Evolutionary conservation across 2,329 filamentous ascomycete species (phyloP).

Genomic region (Aspergillus eucalypticola): DNA sequence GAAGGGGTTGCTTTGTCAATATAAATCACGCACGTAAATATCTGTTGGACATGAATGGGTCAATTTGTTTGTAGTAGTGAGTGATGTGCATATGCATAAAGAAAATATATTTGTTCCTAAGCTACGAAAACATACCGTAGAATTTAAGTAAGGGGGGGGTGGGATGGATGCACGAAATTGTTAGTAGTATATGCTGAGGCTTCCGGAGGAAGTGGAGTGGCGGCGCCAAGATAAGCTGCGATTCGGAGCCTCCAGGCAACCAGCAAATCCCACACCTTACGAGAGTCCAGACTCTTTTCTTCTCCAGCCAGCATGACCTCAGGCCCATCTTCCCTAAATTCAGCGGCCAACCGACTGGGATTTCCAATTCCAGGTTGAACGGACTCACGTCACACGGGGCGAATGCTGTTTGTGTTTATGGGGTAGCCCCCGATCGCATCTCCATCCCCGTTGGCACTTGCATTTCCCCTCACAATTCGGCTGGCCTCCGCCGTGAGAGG

Average conservation of each 20-base stretch:
- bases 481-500: constrained; percentile 16
- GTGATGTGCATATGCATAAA: no score
- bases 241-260: neutral
- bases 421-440: neutral
- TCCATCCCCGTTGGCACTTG: neutral
- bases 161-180: neutral
- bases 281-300: neutral
- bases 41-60: neutral
- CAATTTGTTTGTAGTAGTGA: neutral
- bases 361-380: neutral
- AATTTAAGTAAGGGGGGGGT: no score
- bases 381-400: neutral
- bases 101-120: no score
- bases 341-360: neutral
- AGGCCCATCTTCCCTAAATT: neutral
- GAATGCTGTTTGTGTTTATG: neutral
- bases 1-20: no score
- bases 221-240: neutral
- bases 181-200: neutral
- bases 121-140: no score
- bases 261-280: neutral
- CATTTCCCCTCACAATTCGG: constrained; percentile 12
- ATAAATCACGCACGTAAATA: neutral
- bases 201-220: neutral
- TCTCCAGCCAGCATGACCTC: neutral